Base-by-base conservation (phyloP, 2,329 filamentous ascomycete species). In the Trichoderma koningiopsis region DNA sequence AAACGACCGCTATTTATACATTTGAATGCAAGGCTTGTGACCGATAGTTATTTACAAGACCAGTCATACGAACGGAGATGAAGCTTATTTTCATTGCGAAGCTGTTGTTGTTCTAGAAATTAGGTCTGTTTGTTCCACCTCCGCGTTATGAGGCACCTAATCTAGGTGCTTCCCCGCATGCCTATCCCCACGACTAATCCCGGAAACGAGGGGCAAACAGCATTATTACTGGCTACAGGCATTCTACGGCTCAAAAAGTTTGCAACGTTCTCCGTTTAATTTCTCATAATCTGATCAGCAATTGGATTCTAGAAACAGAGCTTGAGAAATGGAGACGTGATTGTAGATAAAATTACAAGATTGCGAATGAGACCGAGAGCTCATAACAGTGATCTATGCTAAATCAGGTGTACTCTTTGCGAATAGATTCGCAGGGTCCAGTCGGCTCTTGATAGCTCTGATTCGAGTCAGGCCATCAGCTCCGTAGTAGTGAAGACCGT, bases 401-500 rank as follows among this genome's bases (percentile, higher is more conserved):
- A 65, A 4, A 7, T 65, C 62, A 31, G 62, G 62, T 13, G 62
- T 65, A 43, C 53, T 65, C n/a, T 65, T 65, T 10, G 35, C 53
- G 43, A 57, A 65, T 6, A 65, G 13, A 22, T 65, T 57, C 3
- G n/a, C 33, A 2, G 62, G 62, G 43, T 65, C 62, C 16, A 65
- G 52, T 2, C 62, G 62, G 0, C 13, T 14, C 27, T 65, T 65
- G 6, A 65, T 29, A 24, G 62, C 35, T 29, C 31, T 57, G 35
- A 65, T 65, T 7, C 62, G 62, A 47, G 8, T 6, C 7, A 65
- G 14, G 3, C 35, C 52, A 13, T 57, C 24, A n/a, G 52, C 24
- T 35, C 62, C 62, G 24, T 65, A 65, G 43, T 56, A 65, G 6
- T 27, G 10, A 16, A 65, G 8, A 4, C 62, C 62, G 19, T 65